Evolutionary conservation across 2,329 filamentous ascomycete species (phyloP), one percentile per base, ranked within the genome.

Genomic region (Calonectria crousiana): DNA sequence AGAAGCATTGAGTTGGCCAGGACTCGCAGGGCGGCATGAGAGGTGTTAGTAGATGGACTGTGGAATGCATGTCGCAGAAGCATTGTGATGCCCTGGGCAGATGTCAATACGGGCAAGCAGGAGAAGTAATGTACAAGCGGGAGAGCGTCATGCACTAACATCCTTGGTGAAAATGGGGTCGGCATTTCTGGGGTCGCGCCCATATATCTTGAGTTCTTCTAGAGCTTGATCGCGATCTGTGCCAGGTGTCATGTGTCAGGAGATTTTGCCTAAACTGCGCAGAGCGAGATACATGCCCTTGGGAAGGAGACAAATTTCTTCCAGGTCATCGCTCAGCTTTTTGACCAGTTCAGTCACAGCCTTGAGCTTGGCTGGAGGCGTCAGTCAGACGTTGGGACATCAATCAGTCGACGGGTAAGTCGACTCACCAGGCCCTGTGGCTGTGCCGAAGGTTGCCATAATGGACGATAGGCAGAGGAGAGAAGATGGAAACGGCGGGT

Each of bases 161-260:
- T 93, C 88, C 84, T 91, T 90, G n/a, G 94, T 93, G 84, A 97
- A 98, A 72, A 98, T 96, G 1, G 95, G 93, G 72, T 93, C 93
- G 34, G 95, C 92, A 84, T 95, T 89, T 36, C 86, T 87, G 10
- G 93, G 91, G 79, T 93, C 92, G 74, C 95, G 92, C 9, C 95
- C 84, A 77, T 79, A 83, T 56, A 80, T 80, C 84, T 98, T 98
- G 64, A 98, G 88, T 78, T 95, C 86, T 77, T 93, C 91, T 5
- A 94, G 84, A 16, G 88, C 87, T 13, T 88, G 85, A 78, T 92
- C 90, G 75, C 92, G 90, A 81, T 94, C 94, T 95, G 75, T 20
- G 26, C 18, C 11, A 16, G 18, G 69, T 64, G 64, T 82, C 32
- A 80, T 18, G 67, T 62, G 65, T 82, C 28, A 80, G 71, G 16